phyloP scores from a whole-genome alignment of 495 filamentous ascomycete genomes.

The Xylona heveae region DNA sequence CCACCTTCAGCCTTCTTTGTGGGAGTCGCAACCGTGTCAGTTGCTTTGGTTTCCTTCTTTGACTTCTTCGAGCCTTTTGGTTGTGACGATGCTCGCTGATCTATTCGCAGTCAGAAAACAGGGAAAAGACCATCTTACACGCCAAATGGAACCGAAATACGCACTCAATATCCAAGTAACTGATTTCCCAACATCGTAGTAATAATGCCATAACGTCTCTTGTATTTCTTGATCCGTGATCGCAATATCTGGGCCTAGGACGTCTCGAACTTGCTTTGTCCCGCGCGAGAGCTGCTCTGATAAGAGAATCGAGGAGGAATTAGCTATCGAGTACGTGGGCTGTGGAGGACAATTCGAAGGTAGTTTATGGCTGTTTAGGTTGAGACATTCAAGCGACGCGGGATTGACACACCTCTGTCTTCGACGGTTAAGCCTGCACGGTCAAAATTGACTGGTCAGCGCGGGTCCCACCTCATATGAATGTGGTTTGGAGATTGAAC shows the following conservation, averaged over 20 bases:
- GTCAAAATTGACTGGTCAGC: too few relatives aligned
- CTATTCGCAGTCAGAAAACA: not conserved
- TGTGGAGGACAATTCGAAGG: too few relatives aligned
- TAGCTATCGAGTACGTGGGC: too few relatives aligned
- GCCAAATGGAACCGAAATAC: too few relatives aligned
- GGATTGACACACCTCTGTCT: conserved; percentile 27
- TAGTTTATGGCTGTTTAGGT: too few relatives aligned
- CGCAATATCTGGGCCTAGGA: conserved; percentile 28
- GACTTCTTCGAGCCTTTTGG: conserved; percentile 20
- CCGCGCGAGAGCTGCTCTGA: conserved; percentile 32
- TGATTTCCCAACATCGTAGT: conserved; percentile 74
- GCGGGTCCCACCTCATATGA: too few relatives aligned
- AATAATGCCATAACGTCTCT: conserved; percentile 88
- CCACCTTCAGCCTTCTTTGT: conserved; percentile 4
- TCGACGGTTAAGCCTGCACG: conserved; percentile 36
- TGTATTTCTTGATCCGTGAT: conserved; percentile 54
- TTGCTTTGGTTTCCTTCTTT: conserved; percentile 9
- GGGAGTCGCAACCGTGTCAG: too few relatives aligned
- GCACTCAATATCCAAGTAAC: conserved; percentile 56
- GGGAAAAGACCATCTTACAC: not conserved
- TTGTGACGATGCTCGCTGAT: not conserved
- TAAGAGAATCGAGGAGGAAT: too few relatives aligned
- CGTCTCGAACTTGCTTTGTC: conserved; percentile 28
- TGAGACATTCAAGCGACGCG: not conserved
- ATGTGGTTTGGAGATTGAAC: too few relatives aligned